A percentile compares a stretch with the other conserved stretches of the same genome.
phyloP scores from a whole-genome alignment of 1,139 yeast species.

The Blastobotrys niveus region DNA sequence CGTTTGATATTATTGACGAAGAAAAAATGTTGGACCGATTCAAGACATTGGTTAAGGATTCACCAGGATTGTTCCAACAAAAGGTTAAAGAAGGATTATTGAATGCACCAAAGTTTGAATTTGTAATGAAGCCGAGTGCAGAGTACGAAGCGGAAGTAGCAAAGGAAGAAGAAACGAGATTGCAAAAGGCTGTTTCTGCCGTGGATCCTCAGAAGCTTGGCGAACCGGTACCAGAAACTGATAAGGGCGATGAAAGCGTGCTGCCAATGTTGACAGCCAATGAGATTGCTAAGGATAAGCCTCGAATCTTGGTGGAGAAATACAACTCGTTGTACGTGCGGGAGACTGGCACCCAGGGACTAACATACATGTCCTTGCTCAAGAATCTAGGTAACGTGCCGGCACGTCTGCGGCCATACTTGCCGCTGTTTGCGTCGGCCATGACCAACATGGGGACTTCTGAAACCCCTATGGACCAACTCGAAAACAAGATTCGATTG shows the following conservation, averaged over 20 bases:
- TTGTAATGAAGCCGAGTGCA: slow-evolving; percentile 68
- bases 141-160: slow-evolving; percentile 45
- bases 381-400: slow-evolving; percentile 47
- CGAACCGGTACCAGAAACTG: slow-evolving; percentile 60
- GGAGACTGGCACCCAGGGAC: slow-evolving; percentile 33
- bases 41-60: slow-evolving; percentile 48
- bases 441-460: slow-evolving; percentile 81
- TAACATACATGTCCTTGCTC: slow-evolving; percentile 23
- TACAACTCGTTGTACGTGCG: slow-evolving; percentile 28
- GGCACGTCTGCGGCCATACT: slow-evolving; percentile 52
- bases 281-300: slow-evolving; percentile 63
- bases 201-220: slow-evolving; percentile 47
- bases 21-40: slow-evolving; percentile 55
- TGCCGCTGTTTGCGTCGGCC: slow-evolving; percentile 75
- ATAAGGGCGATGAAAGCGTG: slow-evolving; percentile 66
- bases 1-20: slow-evolving; percentile 60
- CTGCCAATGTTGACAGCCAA: slow-evolving; percentile 68
- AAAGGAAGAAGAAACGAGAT: slow-evolving; percentile 51
- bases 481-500: slow-evolving; percentile 78
- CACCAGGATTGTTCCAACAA: slow-evolving; percentile 53
- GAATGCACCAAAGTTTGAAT: slow-evolving; percentile 55
- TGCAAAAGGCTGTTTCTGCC: slow-evolving; percentile 30
- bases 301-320: slow-evolving; percentile 35
- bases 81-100: slow-evolving; percentile 51
- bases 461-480: slow-evolving; percentile 61